Conservation (phyloP, 2,329 filamentous ascomycete species). For the Fusarium sp. region DNA sequence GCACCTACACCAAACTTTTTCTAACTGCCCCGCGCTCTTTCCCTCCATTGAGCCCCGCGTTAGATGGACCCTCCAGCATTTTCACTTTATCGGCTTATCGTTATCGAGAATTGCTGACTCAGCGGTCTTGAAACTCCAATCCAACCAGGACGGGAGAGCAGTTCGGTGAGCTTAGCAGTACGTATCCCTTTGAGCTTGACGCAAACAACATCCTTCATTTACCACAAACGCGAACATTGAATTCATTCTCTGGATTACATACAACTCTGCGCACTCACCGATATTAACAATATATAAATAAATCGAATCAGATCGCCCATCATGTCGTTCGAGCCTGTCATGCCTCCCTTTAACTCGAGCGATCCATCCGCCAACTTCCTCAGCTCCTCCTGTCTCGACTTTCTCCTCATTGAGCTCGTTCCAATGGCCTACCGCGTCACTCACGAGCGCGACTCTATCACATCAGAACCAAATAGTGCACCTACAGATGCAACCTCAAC, state of each 20-base stretch:
- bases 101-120: slow-evolving; percentile 25
- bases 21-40: slow-evolving; percentile 31
- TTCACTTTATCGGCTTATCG: neutral
- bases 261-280: neutral
- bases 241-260: neutral
- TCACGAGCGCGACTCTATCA: slow-evolving; percentile 72
- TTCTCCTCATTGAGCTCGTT: slow-evolving; percentile 96
- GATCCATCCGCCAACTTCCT: slow-evolving; percentile 84
- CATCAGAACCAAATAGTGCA: slow-evolving; percentile 50
- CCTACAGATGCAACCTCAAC: slow-evolving; percentile 39
- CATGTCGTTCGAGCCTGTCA: slow-evolving; percentile 81
- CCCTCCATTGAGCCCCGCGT: slow-evolving; percentile 23
- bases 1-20: slow-evolving; percentile 30
- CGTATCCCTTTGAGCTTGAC: slow-evolving; percentile 22
- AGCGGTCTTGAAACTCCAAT: slow-evolving; percentile 7
- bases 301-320: slow-evolving; percentile 11
- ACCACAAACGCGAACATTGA: neutral
- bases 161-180: slow-evolving; percentile 20
- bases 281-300: neutral
- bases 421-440: slow-evolving; percentile 91
- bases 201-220: slow-evolving; percentile 7
- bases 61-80: neutral
- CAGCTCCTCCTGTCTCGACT: slow-evolving; percentile 87
- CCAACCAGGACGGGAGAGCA: neutral
- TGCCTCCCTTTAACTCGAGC: slow-evolving; percentile 76